Conservation (phyloP, 805 yeast species). For the Metschnikowia picachoensis region DNA sequence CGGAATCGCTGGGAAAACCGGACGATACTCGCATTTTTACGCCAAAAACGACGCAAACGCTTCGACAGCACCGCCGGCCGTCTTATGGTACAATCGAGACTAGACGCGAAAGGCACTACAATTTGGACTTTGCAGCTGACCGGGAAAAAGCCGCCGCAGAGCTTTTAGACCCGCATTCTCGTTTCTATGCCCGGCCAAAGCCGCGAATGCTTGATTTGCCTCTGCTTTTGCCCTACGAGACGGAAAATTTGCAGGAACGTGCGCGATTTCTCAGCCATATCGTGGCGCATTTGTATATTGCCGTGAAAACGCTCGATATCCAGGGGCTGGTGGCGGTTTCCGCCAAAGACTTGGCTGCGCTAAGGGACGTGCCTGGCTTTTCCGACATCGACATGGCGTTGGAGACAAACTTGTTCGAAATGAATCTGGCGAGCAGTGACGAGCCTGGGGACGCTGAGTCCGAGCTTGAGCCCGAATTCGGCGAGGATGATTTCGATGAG, state of each 20-base stretch:
- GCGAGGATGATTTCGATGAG: conserved; percentile 19
- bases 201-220: conserved; percentile 42
- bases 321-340: conserved; percentile 66
- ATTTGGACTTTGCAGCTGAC: conserved; percentile 50
- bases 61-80: conserved; percentile 23
- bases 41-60: conserved; percentile 19
- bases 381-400: conserved; percentile 45
- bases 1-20: not conserved
- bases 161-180: conserved; percentile 33
- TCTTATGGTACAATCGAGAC: conserved; percentile 29
- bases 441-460: conserved; percentile 15
- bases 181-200: conserved; percentile 35
- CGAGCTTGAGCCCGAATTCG: conserved; percentile 16
- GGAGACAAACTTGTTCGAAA: conserved; percentile 49
- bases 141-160: conserved; percentile 23
- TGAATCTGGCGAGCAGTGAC: conserved; percentile 17
- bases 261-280: conserved; percentile 75
- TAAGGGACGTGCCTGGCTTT: conserved; percentile 27
- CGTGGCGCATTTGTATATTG: conserved; percentile 73
- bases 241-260: conserved; percentile 65
- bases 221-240: conserved; percentile 63
- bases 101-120: conserved; percentile 36
- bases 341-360: conserved; percentile 59
- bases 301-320: conserved; percentile 69
- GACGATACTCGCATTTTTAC: conserved; percentile 19